Conservation (phyloP, 2,329 filamentous ascomycete species). For the Aspergillus carbonarius region DNA sequence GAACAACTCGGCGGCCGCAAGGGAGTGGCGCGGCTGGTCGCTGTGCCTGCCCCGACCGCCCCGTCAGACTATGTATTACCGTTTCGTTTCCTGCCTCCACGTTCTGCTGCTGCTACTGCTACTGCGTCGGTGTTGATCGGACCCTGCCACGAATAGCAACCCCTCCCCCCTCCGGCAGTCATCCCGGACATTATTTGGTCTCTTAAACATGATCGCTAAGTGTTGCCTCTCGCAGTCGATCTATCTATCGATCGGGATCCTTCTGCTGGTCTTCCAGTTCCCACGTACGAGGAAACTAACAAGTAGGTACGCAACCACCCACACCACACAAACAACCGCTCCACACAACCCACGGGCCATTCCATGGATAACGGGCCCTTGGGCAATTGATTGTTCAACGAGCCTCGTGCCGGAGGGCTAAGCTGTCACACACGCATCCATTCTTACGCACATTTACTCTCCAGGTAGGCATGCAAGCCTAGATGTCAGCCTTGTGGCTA, state of each 20-base stretch:
- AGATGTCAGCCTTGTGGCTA: constrained; percentile 6
- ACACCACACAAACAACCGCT: background rate
- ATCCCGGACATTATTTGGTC: background rate
- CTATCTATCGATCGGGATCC: too few species aligned
- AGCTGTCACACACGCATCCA: background rate
- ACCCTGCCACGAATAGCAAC: background rate
- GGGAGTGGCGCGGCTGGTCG: constrained; percentile 3
- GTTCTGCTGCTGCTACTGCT: background rate
- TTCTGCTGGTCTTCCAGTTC: background rate
- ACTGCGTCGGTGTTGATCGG: background rate
- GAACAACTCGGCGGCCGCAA: constrained; percentile 16
- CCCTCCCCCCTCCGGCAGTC: too few species aligned
- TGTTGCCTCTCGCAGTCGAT: too few species aligned
- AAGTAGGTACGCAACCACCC: background rate
- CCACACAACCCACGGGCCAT: background rate
- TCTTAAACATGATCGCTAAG: too few species aligned
- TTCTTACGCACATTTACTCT: background rate
- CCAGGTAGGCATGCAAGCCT: background rate
- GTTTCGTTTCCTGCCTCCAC: background rate
- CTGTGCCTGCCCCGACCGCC: background rate
- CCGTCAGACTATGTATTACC: background rate
- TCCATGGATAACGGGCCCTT: background rate
- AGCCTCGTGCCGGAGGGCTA: constrained; percentile 1
- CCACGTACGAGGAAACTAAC: background rate
- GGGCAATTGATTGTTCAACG: background rate